These are phyloP conservation scores for Monascus purpureus DNA, from an alignment of 495 filamentous ascomycete species.

Conservation along the genomic window DNA sequence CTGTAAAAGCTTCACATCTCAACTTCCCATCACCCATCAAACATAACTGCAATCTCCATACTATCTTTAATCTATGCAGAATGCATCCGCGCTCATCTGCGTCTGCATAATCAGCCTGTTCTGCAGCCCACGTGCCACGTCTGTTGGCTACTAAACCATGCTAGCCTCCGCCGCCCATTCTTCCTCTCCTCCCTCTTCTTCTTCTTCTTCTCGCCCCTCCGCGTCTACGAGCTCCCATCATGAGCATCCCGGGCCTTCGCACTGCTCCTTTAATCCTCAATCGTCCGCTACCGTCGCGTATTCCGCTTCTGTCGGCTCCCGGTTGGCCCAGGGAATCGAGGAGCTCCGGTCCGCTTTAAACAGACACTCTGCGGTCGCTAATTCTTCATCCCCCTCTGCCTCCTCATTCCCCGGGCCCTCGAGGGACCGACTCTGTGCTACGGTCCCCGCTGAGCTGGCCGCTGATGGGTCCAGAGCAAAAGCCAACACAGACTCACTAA, in stretches of 20 bases:
- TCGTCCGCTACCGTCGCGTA: not conserved
- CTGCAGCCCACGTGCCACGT: constrained; percentile 18
- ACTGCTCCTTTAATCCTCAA: constrained; percentile 3
- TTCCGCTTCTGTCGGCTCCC: constrained; percentile 10
- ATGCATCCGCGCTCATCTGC: too few species aligned
- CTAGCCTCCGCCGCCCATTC: constrained; percentile 12
- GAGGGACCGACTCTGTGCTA: constrained; percentile 17
- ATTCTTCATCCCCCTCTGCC: constrained; percentile 1
- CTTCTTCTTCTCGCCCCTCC: constrained; percentile 7
- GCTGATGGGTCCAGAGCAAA: constrained; percentile 14
- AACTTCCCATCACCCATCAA: too few species aligned
- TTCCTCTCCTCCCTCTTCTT: constrained; percentile 8
- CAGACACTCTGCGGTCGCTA: constrained; percentile 24
- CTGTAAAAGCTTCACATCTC: too few species aligned
- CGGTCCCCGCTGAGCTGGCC: constrained; percentile 21
- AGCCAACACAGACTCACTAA: not conserved
- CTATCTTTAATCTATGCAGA: too few species aligned
- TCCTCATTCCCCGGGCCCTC: constrained; percentile 24
- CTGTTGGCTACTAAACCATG: constrained; percentile 16
- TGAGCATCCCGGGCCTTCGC: not conserved
- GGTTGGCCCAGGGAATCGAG: constrained; percentile 26
- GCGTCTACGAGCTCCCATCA: constrained; percentile 3
- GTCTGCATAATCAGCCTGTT: constrained; percentile 34
- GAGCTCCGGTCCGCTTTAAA: constrained; percentile 34
- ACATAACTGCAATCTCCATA: too few species aligned